phyloP scores from a whole-genome alignment of 106 monocot species.

The Alisma plantagoaquatica region DNA sequence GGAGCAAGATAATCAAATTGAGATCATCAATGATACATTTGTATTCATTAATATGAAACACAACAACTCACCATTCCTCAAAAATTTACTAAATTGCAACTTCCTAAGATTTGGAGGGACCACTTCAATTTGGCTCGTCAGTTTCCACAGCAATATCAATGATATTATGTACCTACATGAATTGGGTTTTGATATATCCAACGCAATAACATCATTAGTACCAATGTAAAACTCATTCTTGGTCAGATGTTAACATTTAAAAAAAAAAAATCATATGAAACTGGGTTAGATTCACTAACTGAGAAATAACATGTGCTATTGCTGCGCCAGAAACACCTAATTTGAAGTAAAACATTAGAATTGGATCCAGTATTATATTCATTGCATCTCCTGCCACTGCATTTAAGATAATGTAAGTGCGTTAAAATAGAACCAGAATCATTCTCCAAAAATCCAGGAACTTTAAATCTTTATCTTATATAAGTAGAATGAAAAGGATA shows the following conservation, averaged over 20 bases:
- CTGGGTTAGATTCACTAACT: slow-evolving; percentile 33
- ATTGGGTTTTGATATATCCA: neutral
- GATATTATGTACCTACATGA: slow-evolving; percentile 61
- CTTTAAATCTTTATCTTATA: too few species aligned
- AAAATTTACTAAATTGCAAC: slow-evolving; percentile 50
- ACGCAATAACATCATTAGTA: too few species aligned
- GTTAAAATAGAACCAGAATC: too few species aligned
- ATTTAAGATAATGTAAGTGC: too few species aligned
- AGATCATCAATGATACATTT: too few species aligned
- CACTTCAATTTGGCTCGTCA: slow-evolving; percentile 43
- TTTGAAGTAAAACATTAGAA: slow-evolving; percentile 60
- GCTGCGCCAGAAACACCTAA: slow-evolving; percentile 86
- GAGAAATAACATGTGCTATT: slow-evolving; percentile 88
- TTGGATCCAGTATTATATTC: slow-evolving; percentile 82
- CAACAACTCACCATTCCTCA: slow-evolving; percentile 8
- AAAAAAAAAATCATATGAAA: neutral
- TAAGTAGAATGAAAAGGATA: too few species aligned
- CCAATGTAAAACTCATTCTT: too few species aligned
- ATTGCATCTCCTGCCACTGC: slow-evolving; percentile 67
- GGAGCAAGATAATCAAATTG: too few species aligned
- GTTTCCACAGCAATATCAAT: slow-evolving; percentile 46
- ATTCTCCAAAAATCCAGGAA: too few species aligned
- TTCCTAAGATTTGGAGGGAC: slow-evolving; percentile 58
- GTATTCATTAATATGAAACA: too few species aligned
- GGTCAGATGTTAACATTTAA: too few species aligned